Percentiles rank a stretch among this genome's conserved stretches.
phyloP scores from a whole-genome alignment of 176 grass and related monocot species.

The Oryza longistaminata region DNA sequence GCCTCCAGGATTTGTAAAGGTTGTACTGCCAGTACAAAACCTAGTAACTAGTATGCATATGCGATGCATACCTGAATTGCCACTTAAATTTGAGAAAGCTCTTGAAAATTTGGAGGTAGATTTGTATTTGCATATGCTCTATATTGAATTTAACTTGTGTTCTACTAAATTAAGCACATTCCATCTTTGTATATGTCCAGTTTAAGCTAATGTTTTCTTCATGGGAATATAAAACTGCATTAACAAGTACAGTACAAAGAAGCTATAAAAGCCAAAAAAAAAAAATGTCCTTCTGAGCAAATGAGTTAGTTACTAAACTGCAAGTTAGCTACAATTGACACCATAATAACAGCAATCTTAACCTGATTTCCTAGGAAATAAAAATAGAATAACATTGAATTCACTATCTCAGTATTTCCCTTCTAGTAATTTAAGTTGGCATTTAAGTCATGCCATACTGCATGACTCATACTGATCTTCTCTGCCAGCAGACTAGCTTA shows the following conservation, averaged over 20 bases:
- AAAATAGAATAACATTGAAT: neutral
- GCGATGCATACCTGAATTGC: neutral
- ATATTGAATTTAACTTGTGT: slow-evolving; percentile 1
- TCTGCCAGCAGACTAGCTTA: slow-evolving; percentile 12
- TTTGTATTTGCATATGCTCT: neutral
- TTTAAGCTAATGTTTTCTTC: neutral
- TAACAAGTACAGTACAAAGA: neutral
- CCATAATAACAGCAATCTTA: neutral
- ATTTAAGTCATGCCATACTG: neutral
- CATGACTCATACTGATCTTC: slow-evolving; percentile 5
- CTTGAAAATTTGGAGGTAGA: neutral
- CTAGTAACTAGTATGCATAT: neutral
- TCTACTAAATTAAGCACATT: slow-evolving; percentile 11
- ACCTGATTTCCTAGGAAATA: neutral
- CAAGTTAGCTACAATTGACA: neutral
- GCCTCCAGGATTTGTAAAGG: neutral
- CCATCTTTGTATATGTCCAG: neutral
- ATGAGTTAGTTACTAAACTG: slow-evolving; percentile 3
- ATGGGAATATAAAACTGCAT: neutral
- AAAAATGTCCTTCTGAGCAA: neutral
- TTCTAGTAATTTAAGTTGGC: neutral
- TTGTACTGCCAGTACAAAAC: neutral
- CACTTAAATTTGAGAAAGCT: neutral
- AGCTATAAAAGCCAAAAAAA: slow-evolving; percentile 9
- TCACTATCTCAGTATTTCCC: slow-evolving; percentile 9